These are phyloP conservation scores for Trichoderma parareesei DNA, from an alignment of 495 filamentous ascomycete species.

Conservation along the genomic window DNA sequence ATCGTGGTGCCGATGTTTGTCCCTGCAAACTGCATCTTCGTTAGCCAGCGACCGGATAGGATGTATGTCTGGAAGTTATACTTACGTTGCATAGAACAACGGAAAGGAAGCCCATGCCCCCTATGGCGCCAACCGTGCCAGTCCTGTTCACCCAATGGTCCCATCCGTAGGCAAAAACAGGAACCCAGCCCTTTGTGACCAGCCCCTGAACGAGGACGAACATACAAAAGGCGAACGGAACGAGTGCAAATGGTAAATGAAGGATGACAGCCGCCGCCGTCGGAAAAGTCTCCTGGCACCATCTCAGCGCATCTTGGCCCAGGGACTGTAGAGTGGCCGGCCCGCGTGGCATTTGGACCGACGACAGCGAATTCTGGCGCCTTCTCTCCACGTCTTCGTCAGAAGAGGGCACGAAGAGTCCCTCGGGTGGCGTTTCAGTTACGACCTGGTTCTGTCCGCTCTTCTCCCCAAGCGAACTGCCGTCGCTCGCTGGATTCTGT, in stretches of 20 bases:
- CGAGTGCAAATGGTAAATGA: conserved; percentile 52
- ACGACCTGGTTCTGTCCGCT: neutral
- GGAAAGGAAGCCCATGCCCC: conserved; percentile 60
- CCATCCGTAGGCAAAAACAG: conserved; percentile 59
- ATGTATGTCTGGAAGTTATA: conserved; percentile 13
- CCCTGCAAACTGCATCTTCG: conserved; percentile 49
- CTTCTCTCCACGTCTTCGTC: neutral
- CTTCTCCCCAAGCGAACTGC: neutral
- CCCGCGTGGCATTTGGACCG: neutral
- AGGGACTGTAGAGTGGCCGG: conserved; percentile 41
- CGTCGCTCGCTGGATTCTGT: neutral
- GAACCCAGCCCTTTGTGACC: conserved; percentile 60
- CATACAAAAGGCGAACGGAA: conserved; percentile 60
- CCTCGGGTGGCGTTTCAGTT: neutral
- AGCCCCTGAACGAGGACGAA: conserved; percentile 61
- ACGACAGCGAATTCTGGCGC: neutral
- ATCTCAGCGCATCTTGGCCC: conserved; percentile 32
- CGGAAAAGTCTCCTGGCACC: conserved; percentile 58
- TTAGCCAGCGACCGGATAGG: neutral
- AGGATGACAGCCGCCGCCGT: conserved; percentile 51
- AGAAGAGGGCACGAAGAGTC: neutral
- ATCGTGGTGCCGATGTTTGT: conserved; percentile 67
- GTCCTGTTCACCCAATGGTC: conserved; percentile 59
- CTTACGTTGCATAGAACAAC: conserved; percentile 61
- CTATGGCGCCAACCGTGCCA: conserved; percentile 53